These are phyloP conservation scores for Rhizopus delemar DNA, from an alignment of 371 early-diverging fungal species.

Conservation along the genomic window DNA sequence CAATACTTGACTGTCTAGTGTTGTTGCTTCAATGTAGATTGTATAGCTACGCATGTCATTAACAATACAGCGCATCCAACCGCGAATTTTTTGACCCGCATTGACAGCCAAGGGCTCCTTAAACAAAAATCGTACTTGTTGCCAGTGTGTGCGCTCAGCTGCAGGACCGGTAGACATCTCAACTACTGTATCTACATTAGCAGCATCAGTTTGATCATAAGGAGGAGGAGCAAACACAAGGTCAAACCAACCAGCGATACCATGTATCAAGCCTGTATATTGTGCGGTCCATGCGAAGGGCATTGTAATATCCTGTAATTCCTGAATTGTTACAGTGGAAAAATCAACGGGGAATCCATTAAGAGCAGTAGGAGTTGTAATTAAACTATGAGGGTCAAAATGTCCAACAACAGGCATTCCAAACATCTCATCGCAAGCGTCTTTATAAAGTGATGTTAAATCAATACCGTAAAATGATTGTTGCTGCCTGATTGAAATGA, in stretches of 20 bases:
- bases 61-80: constrained; percentile 83
- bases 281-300: constrained; percentile 80
- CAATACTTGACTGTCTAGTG: constrained; percentile 30
- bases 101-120: constrained; percentile 95
- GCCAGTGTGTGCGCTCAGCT: constrained; percentile 95
- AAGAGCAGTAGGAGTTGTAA: constrained; percentile 62
- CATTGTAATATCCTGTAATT: constrained; percentile 81
- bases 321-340: constrained; percentile 71
- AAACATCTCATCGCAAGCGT: constrained; percentile 87
- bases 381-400: constrained; percentile 84
- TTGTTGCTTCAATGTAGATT: constrained; percentile 68
- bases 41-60: constrained; percentile 93
- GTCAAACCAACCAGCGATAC: constrained; percentile 98
- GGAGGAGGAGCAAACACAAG: constrained; percentile 67
- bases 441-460: constrained; percentile 77
- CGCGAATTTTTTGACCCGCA: constrained; percentile 80
- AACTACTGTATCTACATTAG: constrained; percentile 31
- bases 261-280: constrained; percentile 92
- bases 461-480: constrained; percentile 91
- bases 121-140: constrained; percentile 93
- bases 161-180: constrained; percentile 84
- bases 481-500: constrained; percentile 60
- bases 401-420: constrained; percentile 92
- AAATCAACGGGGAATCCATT: constrained; percentile 79
- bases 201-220: constrained; percentile 28